Evolutionary conservation across 2,329 filamentous ascomycete genomes (phyloP), one percentile per base, ranked within the genome.

Genomic region (Diaporthe eres): DNA sequence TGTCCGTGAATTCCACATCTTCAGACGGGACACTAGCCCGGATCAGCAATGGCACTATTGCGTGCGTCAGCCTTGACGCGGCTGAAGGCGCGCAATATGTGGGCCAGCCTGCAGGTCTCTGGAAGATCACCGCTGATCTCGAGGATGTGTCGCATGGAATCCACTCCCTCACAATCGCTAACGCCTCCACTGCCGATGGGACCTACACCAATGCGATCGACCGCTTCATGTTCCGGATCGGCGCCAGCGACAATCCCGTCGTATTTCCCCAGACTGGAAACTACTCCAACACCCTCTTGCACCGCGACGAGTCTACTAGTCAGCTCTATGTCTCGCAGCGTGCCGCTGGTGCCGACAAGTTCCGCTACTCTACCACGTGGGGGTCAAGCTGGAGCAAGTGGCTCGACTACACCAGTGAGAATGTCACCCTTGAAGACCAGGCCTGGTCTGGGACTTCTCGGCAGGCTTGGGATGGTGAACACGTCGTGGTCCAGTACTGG

Each of bases 311-410:
- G 28, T 58, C 61, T n/a, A 73, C 70, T 9, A 78, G 82, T 2
- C 83, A 83, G 80, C 57, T 84, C 89, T 57, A 88, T 68, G 83
- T 93, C 72, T 84, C 86, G n/a, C 92, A 93, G 78, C 86, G 87
- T 72, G 92, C 92, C 7, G 83, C 90, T 12, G 92, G 92, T 31
- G 92, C 92, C 12, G 88, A 91, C 79, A 87, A 88, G 78, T 93
- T 88, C 84, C 89, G 91, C 13, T 93, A 92, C 80, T 90, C 89
- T 25, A 88, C 89, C 44, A 91, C 91, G 75, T 93, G 89, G 86
- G 91, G 89, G 17, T 89, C 87, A 4, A 85, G 86, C 0, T 93
- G 89, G 85, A 91, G 88, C 58, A 81, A 89, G 4, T 93, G 91
- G 92, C 80, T 85, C 31, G 82, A 86, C 13, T 93, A 93, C 80